Percentiles rank a stretch among this genome's conserved stretches.
phyloP scores from a whole-genome alignment of 306 rosid genomes.

The Lathyrus oleraceus region DNA sequence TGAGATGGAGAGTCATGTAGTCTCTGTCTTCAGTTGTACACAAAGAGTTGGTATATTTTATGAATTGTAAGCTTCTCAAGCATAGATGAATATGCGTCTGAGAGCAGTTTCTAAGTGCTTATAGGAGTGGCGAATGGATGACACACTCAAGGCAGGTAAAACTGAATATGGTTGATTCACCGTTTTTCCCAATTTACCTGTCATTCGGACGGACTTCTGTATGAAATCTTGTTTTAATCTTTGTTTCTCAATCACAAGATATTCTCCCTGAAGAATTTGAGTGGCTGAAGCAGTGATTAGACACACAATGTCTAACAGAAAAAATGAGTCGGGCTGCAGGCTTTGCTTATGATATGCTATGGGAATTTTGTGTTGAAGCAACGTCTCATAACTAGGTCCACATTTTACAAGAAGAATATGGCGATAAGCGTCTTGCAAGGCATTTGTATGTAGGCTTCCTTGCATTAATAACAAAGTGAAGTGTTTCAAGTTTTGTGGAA shows the following conservation, averaged over 20 bases:
- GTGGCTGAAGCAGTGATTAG: not conserved
- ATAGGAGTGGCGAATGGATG: constrained; percentile 25
- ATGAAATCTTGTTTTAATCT: not conserved
- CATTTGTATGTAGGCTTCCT: no score
- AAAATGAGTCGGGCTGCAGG: no score
- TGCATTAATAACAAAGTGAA: no score
- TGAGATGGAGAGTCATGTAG: constrained; percentile 31
- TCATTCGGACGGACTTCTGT: not conserved
- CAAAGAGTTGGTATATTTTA: constrained; percentile 36
- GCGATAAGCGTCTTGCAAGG: no score
- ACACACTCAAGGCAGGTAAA: not conserved
- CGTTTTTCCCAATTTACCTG: not conserved
- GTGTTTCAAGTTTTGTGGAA: no score
- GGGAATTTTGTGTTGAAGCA: not conserved
- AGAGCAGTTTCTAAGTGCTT: constrained; percentile 37
- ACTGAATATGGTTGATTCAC: not conserved
- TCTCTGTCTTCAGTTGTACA: constrained; percentile 51
- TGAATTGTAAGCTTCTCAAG: constrained; percentile 40
- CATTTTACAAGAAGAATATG: no score
- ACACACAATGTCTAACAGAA: no score
- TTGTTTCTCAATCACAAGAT: not conserved
- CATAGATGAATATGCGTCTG: constrained; percentile 31
- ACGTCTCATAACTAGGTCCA: no score
- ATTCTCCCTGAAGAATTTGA: not conserved
- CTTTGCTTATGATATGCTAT: not conserved